phyloP scores from a whole-genome alignment of 23 red algal species.

The Rhodosorus marinus region DNA sequence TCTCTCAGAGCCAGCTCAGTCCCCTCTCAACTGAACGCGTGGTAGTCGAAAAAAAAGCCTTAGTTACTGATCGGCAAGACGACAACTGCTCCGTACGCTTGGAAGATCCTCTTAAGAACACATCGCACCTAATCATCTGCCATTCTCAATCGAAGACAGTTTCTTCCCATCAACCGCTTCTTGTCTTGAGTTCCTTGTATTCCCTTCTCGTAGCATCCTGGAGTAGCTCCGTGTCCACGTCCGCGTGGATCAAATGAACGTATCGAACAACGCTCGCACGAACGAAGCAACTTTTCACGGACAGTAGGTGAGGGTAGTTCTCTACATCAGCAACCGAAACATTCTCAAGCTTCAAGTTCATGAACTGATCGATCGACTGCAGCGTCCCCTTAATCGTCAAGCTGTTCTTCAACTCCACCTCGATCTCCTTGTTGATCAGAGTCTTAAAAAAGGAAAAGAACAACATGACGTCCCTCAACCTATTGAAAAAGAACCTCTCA shows the following conservation, averaged over 20 bases:
- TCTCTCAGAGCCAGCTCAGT: too few species aligned
- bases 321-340: conserved; percentile 40
- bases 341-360: conserved; percentile 72
- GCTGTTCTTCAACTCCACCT: conserved; percentile 90
- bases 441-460: conserved; percentile 96
- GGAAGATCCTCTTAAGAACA: too few species aligned
- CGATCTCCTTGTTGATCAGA: conserved; percentile 52
- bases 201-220: conserved; percentile 73
- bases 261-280: conserved; percentile 84
- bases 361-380: conserved; percentile 80
- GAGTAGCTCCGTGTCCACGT: conserved; percentile 62
- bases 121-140: too few species aligned
- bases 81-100: too few species aligned
- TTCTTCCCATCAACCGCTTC: background rate
- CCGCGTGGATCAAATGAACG: conserved; percentile 43
- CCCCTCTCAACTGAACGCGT: too few species aligned
- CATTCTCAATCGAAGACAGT: too few species aligned
- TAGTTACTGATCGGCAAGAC: too few species aligned
- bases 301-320: conserved; percentile 47
- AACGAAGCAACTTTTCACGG: conserved; percentile 55
- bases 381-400: conserved; percentile 48
- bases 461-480: conserved; percentile 56
- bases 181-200: conserved; percentile 1
- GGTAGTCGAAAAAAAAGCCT: too few species aligned
- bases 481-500: too few species aligned